Base-by-base conservation (phyloP, 2,329 filamentous ascomycete species). In the Penicillium concentricum region DNA sequence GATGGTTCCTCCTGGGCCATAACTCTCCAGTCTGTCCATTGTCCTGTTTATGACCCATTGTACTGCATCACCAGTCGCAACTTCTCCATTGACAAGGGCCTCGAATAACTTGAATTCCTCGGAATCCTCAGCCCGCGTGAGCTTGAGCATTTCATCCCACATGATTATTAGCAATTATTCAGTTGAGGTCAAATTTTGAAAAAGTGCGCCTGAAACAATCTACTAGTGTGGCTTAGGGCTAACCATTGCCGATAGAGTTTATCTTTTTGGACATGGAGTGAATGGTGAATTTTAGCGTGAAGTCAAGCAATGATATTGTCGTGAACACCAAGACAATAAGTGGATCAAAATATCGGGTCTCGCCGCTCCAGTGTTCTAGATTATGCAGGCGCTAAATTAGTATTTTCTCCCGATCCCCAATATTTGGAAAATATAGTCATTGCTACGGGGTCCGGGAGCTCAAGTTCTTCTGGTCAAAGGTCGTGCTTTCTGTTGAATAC, bases 11-110 rank as follows among this genome's bases (percentile, higher is more conserved):
- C 43, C 51, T 7, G 51, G 9, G 1, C 43, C 34, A 5, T 47
- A 34, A 10, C 45, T 18, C 32, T 54, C 51, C 10, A 54, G 34
- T 10, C 51, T 37, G 51, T 54, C 51, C 51, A 54, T 54, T 9
- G 51, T 54, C 5, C 18, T 32, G 9, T 9, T 22, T n/a, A 38
- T 54, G 26, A 48, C 20, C 51, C 51, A 54, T 18, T 54, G 51
- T 22, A 54, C 51, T 12, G 26, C 28, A 48, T 54, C 51, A 3
- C 41, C 43, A n/a, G 48, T 43, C 12, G 37, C 3, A 15, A 54
- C 3, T 3, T 54, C 43, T 3, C 37, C 42, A 15, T 48, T 22
- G 34, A 54, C 43, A 10, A 54, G 43, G 1, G 24, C 51, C 7
- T 18, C 13, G 20, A 54, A 48, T 18, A 48, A 18, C 26, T 54